Base-by-base conservation (phyloP, 768 basidiomycete genomes). In the Lactarius pseudohatsudake region DNA sequence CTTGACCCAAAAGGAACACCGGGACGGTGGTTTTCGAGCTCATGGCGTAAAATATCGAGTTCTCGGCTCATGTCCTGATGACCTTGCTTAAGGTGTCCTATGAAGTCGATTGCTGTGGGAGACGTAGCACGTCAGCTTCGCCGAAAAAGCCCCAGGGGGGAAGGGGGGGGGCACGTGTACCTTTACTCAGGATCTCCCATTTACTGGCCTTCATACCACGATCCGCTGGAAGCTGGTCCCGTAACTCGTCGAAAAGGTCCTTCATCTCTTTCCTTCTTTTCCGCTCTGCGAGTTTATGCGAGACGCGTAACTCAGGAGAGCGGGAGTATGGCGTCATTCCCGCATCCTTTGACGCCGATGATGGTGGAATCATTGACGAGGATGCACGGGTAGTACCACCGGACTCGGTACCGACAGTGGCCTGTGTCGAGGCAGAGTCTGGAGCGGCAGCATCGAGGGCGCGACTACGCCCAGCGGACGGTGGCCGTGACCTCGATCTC, bases 251-350 rank as follows among this genome's bases (percentile, higher is more conserved):
- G 74, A 98, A 98, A 54, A 99, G 77, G 66, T 98, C 96, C 75
- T 97, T 97, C 97, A 99, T 99, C 79, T 99, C 97, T 78, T 96
- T 98, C 77, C 97, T 83, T 72, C 97, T 80, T 77, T 98, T 98
- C 67, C 97, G 82, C 79, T 99, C 97, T 2, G 97, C 97, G 36
- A 99, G 85, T 74, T 99, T 99, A 79, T 99, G 97, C 2, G 92
- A 94, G 38, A 98, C 88, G 61, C 96, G 85, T 53, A 99, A 81
- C 76, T 98, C 97, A 9, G 96, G 96, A 0, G 92, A 94, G 65
- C 96, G 90, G 62, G 95, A 95, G 77, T 98, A 99, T 5, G 96
- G 96, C 15, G 93, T 92, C 41, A 82, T 71, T 64, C 84, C 74
- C 75, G 34, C 1, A 0, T 70, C 70, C 59, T 63, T 70, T 28